Base-by-base conservation (phyloP, 306 rosid species). In the Gastrolobium villosum region DNA sequence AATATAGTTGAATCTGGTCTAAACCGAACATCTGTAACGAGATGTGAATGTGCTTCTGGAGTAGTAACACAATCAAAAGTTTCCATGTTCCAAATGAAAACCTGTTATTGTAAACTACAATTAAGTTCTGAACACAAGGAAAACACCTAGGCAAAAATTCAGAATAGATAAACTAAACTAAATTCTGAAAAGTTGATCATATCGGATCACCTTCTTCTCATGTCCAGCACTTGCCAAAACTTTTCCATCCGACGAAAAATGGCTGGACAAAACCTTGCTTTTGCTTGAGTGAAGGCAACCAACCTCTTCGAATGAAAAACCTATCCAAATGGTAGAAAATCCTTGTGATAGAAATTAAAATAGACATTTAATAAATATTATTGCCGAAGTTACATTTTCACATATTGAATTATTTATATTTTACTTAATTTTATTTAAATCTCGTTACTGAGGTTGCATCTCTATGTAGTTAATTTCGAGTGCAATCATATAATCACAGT, bases 11-110 rank as follows among this genome's bases (percentile, higher is more conserved):
- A 83, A 46, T 74, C 78, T 75, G 88, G 85, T 72, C 61, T 68
- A 70, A 92, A 92, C 54, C 94, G 79, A 79, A 92, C 82, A 80
- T 92, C 93, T 39, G 93, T 85, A 45, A 92, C 81, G 64, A 87
- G 75, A 74, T 15, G 78, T 48, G 84, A 76, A 82, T 92, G 97
- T 30, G 50, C 86, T 60, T 89, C 89, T 30, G 79, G 43, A 55
- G 90, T 70, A 62, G 79, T 57, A 31, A 36, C 77, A 80, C 40
- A 79, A 46, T 73, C 74, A 63, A 82, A 80, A 56, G 72, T 85
- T 68, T 89, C 89, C 86, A 88, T 66, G 68, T 81, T 81, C 97
- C 94, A 89, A 65, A 89, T n/a, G 70, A 82, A 86, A 75, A 84
- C 86, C 91, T 91, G 87, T 57, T 79, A 70, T 52, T 74, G 77